Evolutionary conservation across 257 asterid species (phyloP).

Genomic region (Phtheirospermum japonicum): DNA sequence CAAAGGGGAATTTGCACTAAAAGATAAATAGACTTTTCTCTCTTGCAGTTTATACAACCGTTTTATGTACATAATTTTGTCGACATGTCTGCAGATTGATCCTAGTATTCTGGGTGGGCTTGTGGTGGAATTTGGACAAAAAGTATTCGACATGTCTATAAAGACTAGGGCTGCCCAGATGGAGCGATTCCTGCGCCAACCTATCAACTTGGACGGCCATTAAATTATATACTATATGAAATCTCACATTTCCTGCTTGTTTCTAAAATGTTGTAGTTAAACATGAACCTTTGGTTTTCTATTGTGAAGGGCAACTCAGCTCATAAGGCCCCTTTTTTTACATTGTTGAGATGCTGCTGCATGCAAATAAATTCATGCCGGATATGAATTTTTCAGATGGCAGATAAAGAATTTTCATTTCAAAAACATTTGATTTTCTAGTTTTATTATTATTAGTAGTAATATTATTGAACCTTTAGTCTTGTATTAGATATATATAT

Average conservation of each 20-base stretch:
- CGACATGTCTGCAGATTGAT: conserved; percentile 55
- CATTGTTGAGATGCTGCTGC: background rate
- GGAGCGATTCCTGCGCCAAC: conserved; percentile 95
- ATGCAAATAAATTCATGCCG: background rate
- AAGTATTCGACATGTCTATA: conserved; percentile 92
- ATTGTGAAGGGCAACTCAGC: background rate
- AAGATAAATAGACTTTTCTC: too few species aligned
- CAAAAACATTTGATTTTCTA: too few species aligned
- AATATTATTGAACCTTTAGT: too few species aligned
- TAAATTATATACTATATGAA: conserved; percentile 12
- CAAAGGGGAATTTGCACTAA: background rate
- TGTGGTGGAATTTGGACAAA: conserved; percentile 70
- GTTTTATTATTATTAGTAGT: too few species aligned
- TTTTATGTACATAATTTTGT: conserved; percentile 17
- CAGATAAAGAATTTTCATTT: background rate
- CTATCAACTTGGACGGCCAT: conserved; percentile 45
- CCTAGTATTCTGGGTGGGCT: conserved; percentile 95
- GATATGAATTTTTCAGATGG: background rate
- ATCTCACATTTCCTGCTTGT: conserved; percentile 15
- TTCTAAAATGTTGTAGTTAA: background rate
- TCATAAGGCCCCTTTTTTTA: background rate
- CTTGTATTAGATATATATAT: too few species aligned
- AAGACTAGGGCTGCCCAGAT: conserved; percentile 93
- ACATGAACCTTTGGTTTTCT: background rate
- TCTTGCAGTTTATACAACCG: too few species aligned